These are phyloP conservation scores for Mycena leptocephala DNA, from an alignment of 768 basidiomycete genomes.

Conservation along the genomic window DNA sequence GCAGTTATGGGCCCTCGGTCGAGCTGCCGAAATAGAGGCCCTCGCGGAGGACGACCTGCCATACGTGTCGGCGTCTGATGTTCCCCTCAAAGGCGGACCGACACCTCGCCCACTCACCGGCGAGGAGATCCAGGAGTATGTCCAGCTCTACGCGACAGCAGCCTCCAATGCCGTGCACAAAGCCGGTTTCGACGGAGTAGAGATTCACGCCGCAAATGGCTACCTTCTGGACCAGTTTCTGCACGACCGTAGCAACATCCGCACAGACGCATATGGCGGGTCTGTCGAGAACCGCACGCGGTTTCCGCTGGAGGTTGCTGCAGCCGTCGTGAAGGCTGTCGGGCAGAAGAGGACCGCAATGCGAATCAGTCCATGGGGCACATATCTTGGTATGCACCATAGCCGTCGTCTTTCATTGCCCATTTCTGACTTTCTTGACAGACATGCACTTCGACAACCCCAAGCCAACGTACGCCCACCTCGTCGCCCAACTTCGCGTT, in stretches of 20 bases:
- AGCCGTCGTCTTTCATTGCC: constrained; percentile 1
- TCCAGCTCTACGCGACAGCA: constrained; percentile 59
- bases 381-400: constrained; percentile 44
- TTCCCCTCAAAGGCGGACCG: constrained; percentile 28
- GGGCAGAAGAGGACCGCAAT: constrained; percentile 61
- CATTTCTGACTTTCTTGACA: constrained; percentile 38
- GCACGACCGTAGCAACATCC: constrained; percentile 58
- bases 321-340: constrained; percentile 57
- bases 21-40: constrained; percentile 41
- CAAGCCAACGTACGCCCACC: constrained; percentile 59
- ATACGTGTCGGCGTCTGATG: constrained; percentile 46
- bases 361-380: constrained; percentile 60
- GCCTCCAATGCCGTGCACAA: constrained; percentile 60
- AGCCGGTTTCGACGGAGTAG: constrained; percentile 74
- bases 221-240: constrained; percentile 65
- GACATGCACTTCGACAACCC: constrained; percentile 61
- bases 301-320: constrained; percentile 61
- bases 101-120: constrained; percentile 49
- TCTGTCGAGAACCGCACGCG: constrained; percentile 61
- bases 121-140: constrained; percentile 53
- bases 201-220: constrained; percentile 55
- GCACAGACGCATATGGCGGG: constrained; percentile 46
- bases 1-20: constrained; percentile 68
- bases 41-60: constrained; percentile 47
- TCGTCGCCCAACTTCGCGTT: constrained; percentile 53